Percentiles rank a stretch among this genome's conserved stretches.
These are phyloP conservation scores for Aspergillus texensis DNA, from an alignment of 2,329 filamentous ascomycete species.

Conservation along the genomic window DNA sequence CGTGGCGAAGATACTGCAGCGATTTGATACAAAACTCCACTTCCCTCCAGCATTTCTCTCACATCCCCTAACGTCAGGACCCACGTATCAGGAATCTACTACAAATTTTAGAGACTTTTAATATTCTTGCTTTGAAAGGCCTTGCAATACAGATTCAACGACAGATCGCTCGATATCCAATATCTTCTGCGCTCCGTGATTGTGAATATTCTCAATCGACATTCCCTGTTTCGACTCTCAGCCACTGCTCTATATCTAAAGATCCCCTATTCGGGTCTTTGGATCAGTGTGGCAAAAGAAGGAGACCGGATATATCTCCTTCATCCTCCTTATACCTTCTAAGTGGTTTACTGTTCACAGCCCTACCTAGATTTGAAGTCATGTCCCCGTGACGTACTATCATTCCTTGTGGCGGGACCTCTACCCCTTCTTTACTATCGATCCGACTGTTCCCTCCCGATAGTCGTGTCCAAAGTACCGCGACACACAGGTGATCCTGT, in stretches of 20 bases:
- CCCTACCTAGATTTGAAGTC: slow-evolving; percentile 16
- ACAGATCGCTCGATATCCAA: slow-evolving; percentile 17
- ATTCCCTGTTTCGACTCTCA: slow-evolving; percentile 13
- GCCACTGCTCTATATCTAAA: slow-evolving; percentile 20
- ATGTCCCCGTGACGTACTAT: slow-evolving; percentile 31
- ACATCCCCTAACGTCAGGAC: slow-evolving; percentile 2
- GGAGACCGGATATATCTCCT: background rate
- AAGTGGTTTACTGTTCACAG: slow-evolving; percentile 4
- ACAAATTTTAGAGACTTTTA: background rate
- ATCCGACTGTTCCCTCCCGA: slow-evolving; percentile 11
- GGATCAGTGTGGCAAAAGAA: slow-evolving; percentile 8
- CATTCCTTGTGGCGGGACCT: slow-evolving; percentile 31
- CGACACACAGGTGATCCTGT: slow-evolving; percentile 13
- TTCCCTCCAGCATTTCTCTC: slow-evolving; percentile 2
- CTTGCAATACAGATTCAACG: slow-evolving; percentile 19
- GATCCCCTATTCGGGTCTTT: background rate
- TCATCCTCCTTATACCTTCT: slow-evolving; percentile 9
- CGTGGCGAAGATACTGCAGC: slow-evolving; percentile 11
- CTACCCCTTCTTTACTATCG: slow-evolving; percentile 22
- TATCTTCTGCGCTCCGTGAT: slow-evolving; percentile 13
- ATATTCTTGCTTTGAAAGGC: slow-evolving; percentile 13
- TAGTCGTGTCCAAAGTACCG: slow-evolving; percentile 13
- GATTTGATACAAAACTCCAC: slow-evolving; percentile 21
- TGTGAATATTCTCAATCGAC: slow-evolving; percentile 12
- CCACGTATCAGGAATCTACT: background rate